Evolutionary conservation across 2,329 filamentous ascomycete species (phyloP).

Genomic region (Leptoxyphium fumago): DNA sequence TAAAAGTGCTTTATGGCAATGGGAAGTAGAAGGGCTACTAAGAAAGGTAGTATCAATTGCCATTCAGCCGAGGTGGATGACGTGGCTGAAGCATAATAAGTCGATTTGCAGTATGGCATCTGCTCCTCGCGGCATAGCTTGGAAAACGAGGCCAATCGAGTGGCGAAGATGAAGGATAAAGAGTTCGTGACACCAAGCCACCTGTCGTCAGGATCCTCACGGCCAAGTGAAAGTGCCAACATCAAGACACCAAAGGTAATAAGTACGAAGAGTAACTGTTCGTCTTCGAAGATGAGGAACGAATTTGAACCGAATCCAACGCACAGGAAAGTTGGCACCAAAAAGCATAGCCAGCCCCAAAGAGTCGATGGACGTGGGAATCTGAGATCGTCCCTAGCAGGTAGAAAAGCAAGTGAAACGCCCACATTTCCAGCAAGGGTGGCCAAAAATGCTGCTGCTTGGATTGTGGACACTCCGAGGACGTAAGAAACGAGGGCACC

Average conservation of each 20-base stretch:
- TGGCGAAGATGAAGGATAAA: slow-evolving; percentile 63
- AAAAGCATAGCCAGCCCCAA: slow-evolving; percentile 76
- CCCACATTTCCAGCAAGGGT: slow-evolving; percentile 26
- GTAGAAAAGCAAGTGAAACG: slow-evolving; percentile 26
- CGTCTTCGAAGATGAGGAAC: slow-evolving; percentile 97
- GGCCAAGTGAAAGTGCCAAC: slow-evolving; percentile 59
- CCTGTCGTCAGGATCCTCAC: slow-evolving; percentile 51
- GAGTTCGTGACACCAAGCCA: slow-evolving; percentile 75
- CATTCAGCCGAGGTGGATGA: slow-evolving; percentile 87
- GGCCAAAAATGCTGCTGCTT: slow-evolving; percentile 26
- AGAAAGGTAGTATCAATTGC: slow-evolving; percentile 70
- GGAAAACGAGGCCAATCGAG: slow-evolving; percentile 69
- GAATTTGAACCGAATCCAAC: slow-evolving; percentile 93
- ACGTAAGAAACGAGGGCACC: slow-evolving; percentile 22
- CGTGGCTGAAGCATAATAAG: slow-evolving; percentile 82
- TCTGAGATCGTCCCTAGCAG: slow-evolving; percentile 26
- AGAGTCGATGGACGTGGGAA: slow-evolving; percentile 54
- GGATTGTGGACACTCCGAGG: slow-evolving; percentile 15
- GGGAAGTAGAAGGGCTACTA: slow-evolving; percentile 58
- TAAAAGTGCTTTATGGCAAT: slow-evolving; percentile 68
- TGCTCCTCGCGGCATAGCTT: slow-evolving; percentile 94
- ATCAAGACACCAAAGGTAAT: slow-evolving; percentile 72
- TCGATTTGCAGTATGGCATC: slow-evolving; percentile 91
- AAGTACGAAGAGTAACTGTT: slow-evolving; percentile 82
- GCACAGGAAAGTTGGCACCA: slow-evolving; percentile 79